These are phyloP conservation scores for Cytidiella melzeri DNA, from an alignment of 768 basidiomycete genomes.

Conservation along the genomic window DNA sequence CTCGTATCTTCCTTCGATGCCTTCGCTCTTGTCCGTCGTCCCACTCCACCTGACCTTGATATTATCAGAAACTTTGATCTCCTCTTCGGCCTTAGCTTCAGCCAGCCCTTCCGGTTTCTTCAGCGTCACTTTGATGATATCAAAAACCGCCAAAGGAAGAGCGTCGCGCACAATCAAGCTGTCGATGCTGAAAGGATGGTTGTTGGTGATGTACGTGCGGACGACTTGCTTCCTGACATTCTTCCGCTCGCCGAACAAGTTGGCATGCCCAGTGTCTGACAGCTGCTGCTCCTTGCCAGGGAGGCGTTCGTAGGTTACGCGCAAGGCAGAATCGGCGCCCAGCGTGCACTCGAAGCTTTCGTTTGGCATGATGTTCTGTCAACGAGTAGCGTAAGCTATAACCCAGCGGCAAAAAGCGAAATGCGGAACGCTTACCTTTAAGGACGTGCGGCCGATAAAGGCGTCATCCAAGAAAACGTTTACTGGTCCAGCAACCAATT, in stretches of 20 bases:
- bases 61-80: conserved; percentile 23
- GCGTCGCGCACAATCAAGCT: conserved; percentile 43
- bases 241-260: conserved; percentile 28
- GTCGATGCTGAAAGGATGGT: conserved; percentile 38
- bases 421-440: conserved; percentile 31
- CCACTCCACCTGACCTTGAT: conserved; percentile 19
- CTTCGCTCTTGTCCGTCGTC: conserved; percentile 31
- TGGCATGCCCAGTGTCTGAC: conserved; percentile 37
- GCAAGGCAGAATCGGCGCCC: conserved; percentile 32
- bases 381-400: not conserved
- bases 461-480: conserved; percentile 51
- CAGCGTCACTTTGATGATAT: conserved; percentile 38
- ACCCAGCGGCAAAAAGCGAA: not conserved
- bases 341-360: conserved; percentile 53
- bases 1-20: conserved; percentile 52
- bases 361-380: conserved; percentile 34
- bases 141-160: conserved; percentile 31
- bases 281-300: conserved; percentile 35
- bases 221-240: not conserved
- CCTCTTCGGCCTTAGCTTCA: conserved; percentile 36
- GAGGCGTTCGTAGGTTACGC: conserved; percentile 35
- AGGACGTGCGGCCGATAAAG: conserved; percentile 49
- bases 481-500: conserved; percentile 47
- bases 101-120: conserved; percentile 42
- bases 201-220: conserved; percentile 37